Percentiles rank a stretch among this genome's conserved stretches.
Evolutionary conservation across 2,329 filamentous ascomycete genomes (phyloP).

Genomic region (Trichoderma sp.): DNA sequence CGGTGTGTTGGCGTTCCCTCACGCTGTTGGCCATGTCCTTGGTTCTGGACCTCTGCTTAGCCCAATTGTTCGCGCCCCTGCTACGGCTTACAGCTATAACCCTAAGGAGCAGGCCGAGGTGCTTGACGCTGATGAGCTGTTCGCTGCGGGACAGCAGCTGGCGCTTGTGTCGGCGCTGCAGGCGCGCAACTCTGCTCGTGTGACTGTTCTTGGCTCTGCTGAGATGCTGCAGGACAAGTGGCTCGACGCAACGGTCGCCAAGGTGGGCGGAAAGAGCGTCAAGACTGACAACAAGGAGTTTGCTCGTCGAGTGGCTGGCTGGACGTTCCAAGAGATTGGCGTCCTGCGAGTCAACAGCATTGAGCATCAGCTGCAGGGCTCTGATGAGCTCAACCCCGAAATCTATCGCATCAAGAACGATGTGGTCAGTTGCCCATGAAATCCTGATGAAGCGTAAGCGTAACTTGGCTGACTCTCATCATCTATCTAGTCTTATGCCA

Average conservation of each 20-base stretch:
- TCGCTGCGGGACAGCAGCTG: slow-evolving; percentile 80
- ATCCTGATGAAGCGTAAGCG: neutral
- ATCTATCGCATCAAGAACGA: slow-evolving; percentile 97
- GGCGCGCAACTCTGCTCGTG: slow-evolving; percentile 86
- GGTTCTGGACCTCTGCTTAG: slow-evolving; percentile 74
- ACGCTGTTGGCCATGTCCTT: slow-evolving; percentile 74
- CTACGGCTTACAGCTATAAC: slow-evolving; percentile 90
- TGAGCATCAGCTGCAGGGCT: slow-evolving; percentile 65
- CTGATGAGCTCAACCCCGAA: slow-evolving; percentile 67
- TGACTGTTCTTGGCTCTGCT: slow-evolving; percentile 79
- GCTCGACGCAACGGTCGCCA: slow-evolving; percentile 77
- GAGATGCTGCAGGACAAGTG: slow-evolving; percentile 87
- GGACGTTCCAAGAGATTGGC: slow-evolving; percentile 93
- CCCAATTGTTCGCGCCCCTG: slow-evolving; percentile 76
- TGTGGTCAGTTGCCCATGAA: slow-evolving; percentile 63
- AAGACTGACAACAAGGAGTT: slow-evolving; percentile 81
- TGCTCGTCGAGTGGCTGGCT: slow-evolving; percentile 79
- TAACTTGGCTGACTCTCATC: neutral
- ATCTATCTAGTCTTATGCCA: slow-evolving; percentile 67
- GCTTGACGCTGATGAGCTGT: slow-evolving; percentile 70
- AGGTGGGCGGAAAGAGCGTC: slow-evolving; percentile 48
- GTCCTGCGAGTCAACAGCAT: slow-evolving; percentile 81
- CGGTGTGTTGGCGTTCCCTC: slow-evolving; percentile 73
- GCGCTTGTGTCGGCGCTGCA: slow-evolving; percentile 82
- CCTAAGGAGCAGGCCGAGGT: slow-evolving; percentile 75